Percentiles rank a stretch among this genome's conserved stretches.
phyloP scores from a whole-genome alignment of 148 eudicot species.

The Rhododendron griersonianum region DNA sequence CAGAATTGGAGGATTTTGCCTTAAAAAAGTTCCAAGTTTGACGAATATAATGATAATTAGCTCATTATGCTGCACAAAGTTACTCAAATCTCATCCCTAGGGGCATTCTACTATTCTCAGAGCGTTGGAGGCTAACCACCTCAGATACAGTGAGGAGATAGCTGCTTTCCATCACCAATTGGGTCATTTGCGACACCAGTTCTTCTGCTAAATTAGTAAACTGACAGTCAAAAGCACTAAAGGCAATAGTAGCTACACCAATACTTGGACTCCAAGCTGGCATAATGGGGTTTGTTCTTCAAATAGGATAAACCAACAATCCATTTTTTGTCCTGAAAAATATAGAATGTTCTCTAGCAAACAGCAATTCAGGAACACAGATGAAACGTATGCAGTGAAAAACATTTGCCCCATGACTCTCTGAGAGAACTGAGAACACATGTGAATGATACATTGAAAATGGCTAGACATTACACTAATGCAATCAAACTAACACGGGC shows the following conservation, averaged over 20 bases:
- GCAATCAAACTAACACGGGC: neutral
- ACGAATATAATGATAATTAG: neutral
- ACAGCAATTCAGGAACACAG: neutral
- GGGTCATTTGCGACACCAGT: neutral
- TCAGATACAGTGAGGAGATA: neutral
- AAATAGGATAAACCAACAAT: neutral
- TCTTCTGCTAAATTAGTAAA: neutral
- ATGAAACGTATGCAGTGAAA: neutral
- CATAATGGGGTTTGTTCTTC: neutral
- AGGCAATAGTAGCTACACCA: neutral
- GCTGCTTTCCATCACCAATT: neutral
- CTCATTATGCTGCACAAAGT: neutral
- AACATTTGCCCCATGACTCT: neutral
- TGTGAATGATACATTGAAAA: neutral
- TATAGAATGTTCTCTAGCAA: neutral
- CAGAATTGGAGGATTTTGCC: neutral
- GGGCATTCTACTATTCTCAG: no score
- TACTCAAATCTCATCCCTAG: neutral
- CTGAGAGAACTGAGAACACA: neutral
- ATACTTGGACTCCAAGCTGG: neutral
- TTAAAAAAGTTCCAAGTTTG: neutral
- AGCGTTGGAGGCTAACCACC: neutral
- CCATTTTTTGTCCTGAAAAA: neutral
- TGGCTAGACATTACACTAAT: neutral
- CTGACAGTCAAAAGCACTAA: neutral